Evolutionary conservation across 768 basidiomycete genomes (phyloP).

Genomic region (Trametes sanguinea): DNA sequence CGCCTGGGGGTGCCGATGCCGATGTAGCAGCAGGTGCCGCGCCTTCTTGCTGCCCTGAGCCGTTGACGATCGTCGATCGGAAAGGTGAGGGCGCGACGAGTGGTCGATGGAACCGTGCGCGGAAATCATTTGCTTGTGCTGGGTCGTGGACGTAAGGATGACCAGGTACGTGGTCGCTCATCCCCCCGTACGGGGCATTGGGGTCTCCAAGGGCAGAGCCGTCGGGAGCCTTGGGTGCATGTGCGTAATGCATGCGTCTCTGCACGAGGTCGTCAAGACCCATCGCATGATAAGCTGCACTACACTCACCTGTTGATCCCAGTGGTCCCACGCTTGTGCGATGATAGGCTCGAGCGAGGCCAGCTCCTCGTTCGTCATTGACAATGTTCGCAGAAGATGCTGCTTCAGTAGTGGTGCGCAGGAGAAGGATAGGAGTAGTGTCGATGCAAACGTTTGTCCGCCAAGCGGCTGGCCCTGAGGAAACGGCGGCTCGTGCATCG

Average conservation of each 20-base stretch:
- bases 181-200: conserved; percentile 24
- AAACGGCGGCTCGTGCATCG: conserved; percentile 59
- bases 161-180: conserved; percentile 27
- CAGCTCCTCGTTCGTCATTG: conserved; percentile 79
- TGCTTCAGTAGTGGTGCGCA: conserved; percentile 74
- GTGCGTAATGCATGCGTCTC: conserved; percentile 52
- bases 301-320: conserved; percentile 74
- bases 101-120: conserved; percentile 64
- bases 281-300: not conserved
- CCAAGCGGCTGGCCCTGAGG: conserved; percentile 49
- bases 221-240: conserved; percentile 33
- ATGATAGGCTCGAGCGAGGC: conserved; percentile 77
- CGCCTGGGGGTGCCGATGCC: conserved; percentile 19
- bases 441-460: conserved; percentile 81
- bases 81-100: conserved; percentile 65
- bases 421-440: conserved; percentile 73
- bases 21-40: conserved; percentile 11
- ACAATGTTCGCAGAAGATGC: conserved; percentile 69
- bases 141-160: conserved; percentile 36
- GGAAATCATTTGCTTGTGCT: conserved; percentile 52
- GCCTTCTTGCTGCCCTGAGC: conserved; percentile 19
- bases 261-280: conserved; percentile 25
- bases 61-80: conserved; percentile 32
- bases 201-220: conserved; percentile 29
- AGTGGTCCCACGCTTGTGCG: conserved; percentile 84